phyloP scores from a whole-genome alignment of 108 stramenopile species.

The Mediolabrus comicus region DNA sequence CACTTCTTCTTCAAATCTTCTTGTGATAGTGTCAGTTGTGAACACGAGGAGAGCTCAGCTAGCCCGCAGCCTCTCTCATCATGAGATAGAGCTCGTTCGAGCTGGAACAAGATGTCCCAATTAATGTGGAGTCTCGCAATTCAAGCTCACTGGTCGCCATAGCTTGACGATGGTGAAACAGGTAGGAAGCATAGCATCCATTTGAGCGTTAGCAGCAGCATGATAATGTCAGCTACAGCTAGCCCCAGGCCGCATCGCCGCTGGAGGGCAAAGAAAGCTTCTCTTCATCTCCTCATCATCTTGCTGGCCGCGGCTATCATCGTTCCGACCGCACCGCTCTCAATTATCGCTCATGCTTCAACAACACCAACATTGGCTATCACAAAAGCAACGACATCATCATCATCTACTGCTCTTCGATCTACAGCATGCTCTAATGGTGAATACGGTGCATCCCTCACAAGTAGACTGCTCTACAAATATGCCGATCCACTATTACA shows the following conservation, averaged over 20 bases:
- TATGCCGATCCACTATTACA: constrained; percentile 65
- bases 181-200: too few species aligned
- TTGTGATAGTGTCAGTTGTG: too few species aligned
- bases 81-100: too few species aligned
- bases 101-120: too few species aligned
- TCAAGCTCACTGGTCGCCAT: too few species aligned
- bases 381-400: too few species aligned
- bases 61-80: too few species aligned
- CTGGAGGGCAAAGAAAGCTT: neutral
- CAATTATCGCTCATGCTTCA: neutral
- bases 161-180: too few species aligned
- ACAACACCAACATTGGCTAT: neutral
- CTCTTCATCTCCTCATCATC: neutral
- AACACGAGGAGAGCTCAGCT: too few species aligned
- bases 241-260: neutral
- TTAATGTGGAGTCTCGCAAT: too few species aligned
- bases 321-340: neutral
- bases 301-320: neutral
- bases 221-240: neutral
- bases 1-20: too few species aligned
- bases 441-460: constrained; percentile 46
- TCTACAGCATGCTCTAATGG: constrained; percentile 28
- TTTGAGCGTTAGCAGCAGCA: neutral
- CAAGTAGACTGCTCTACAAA: constrained; percentile 54
- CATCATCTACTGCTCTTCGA: neutral